These are phyloP conservation scores for Emmonsiellopsis sp. DNA, from an alignment of 2,329 filamentous ascomycete species.

Conservation along the genomic window DNA sequence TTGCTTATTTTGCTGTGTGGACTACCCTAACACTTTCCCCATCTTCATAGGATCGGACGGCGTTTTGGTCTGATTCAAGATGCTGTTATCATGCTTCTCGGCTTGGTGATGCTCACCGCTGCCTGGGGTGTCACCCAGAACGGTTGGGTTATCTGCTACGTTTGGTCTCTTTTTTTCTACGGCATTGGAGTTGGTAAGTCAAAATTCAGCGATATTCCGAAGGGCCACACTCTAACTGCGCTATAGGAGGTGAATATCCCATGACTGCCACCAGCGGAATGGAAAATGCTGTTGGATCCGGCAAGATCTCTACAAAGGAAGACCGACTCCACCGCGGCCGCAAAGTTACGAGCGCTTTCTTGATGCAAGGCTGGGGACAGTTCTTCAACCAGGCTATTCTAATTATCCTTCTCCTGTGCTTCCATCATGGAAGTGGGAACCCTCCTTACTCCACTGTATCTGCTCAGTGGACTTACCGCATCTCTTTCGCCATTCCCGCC, in stretches of 20 bases:
- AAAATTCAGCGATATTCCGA: constrained; percentile 24
- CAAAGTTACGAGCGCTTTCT: constrained; percentile 88
- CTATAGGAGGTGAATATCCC: constrained; percentile 78
- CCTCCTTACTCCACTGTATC: constrained; percentile 70
- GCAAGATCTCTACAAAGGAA: constrained; percentile 79
- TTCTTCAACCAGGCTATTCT: constrained; percentile 87
- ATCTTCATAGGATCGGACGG: constrained; percentile 61
- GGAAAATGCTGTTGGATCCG: constrained; percentile 78
- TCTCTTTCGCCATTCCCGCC: constrained; percentile 87
- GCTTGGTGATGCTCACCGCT: constrained; percentile 82
- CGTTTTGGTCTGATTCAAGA: constrained; percentile 95
- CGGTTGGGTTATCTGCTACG: constrained; percentile 96
- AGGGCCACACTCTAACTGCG: background rate
- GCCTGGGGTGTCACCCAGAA: constrained; percentile 81
- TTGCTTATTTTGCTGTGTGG: background rate
- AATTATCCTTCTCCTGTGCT: constrained; percentile 77
- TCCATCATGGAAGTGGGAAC: constrained; percentile 69
- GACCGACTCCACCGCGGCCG: constrained; percentile 92
- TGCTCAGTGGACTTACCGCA: constrained; percentile 81
- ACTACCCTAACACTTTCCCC: constrained; percentile 14
- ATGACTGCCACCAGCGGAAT: constrained; percentile 95
- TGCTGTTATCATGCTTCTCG: constrained; percentile 86
- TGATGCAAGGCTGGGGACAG: constrained; percentile 99
- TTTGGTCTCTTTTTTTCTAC: constrained; percentile 90
- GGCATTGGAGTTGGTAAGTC: constrained; percentile 48